A percentile compares a stretch with the other conserved stretches of the same genome.
These are phyloP conservation scores for Aspergillus sp. DNA, from an alignment of 2,329 filamentous ascomycete species.

Conservation along the genomic window DNA sequence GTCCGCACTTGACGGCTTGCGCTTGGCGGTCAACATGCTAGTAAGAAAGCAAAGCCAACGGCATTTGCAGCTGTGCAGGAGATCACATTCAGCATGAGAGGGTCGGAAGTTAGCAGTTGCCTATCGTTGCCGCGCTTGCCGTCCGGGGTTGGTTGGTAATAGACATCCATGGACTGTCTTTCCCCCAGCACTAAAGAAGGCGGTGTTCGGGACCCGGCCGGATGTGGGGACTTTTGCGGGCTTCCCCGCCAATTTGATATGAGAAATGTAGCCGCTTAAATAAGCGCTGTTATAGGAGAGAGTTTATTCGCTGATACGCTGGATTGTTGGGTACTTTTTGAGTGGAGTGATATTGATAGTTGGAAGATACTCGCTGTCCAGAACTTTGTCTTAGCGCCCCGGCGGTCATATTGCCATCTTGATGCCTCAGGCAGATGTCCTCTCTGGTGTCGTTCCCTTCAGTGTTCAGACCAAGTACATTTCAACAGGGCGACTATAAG, in stretches of 20 bases:
- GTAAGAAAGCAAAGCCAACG: conserved; percentile 21
- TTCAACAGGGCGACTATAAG: no score
- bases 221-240: conserved; percentile 23
- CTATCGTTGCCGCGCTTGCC: background rate
- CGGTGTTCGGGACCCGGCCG: conserved; percentile 28
- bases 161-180: background rate
- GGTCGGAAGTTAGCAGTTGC: background rate
- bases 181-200: conserved; percentile 23
- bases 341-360: background rate
- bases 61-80: conserved; percentile 10
- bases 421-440: background rate
- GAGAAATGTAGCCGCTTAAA: background rate
- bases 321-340: background rate
- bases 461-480: no score
- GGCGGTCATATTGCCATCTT: background rate
- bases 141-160: conserved; percentile 1
- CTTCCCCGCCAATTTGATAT: conserved; percentile 21
- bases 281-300: background rate
- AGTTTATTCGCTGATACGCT: background rate
- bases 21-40: conserved; percentile 29
- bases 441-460: background rate
- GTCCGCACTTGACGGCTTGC: conserved; percentile 29
- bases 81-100: conserved; percentile 1
- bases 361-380: background rate
- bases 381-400: background rate